Conservation (phyloP, 1,284 basidiomycete species). For the Phylloporus gajari region DNA sequence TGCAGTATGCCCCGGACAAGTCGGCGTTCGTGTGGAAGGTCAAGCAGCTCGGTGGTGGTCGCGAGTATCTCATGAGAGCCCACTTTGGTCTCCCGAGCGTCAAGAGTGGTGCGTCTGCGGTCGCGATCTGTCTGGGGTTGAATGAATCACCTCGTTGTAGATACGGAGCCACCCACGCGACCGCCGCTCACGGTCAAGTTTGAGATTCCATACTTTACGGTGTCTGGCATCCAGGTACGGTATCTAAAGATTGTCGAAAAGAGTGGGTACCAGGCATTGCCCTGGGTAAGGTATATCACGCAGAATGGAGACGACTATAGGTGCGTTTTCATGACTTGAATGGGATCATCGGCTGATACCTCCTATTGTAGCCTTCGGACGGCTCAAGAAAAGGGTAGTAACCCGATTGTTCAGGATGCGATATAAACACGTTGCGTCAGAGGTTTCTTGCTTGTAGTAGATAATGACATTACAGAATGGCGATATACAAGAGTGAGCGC, state of each 20-base stretch:
- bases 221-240: conserved; percentile 95
- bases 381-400: conserved; percentile 79
- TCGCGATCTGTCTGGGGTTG: conserved; percentile 1
- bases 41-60: conserved; percentile 91
- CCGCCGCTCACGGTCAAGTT: conserved; percentile 97
- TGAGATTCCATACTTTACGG: conserved; percentile 98
- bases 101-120: conserved; percentile 71
- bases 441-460: conserved; percentile 11
- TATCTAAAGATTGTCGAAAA: conserved; percentile 99
- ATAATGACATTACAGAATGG: too few relatives aligned
- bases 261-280: conserved; percentile 93
- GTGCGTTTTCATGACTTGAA: conserved; percentile 49
- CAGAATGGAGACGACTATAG: conserved; percentile 98
- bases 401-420: conserved; percentile 64
- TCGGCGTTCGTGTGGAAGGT: conserved; percentile 98
- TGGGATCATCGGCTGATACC: not conserved
- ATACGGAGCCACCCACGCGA: conserved; percentile 62
- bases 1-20: conserved; percentile 96
- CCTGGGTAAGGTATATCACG: conserved; percentile 93
- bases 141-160: conserved; percentile 15
- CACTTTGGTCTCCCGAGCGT: conserved; percentile 96
- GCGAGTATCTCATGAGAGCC: conserved; percentile 95
- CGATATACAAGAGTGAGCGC: too few relatives aligned
- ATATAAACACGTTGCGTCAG: not conserved
- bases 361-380: conserved; percentile 68